These are phyloP conservation scores for Saccharomyces pastorianus DNA, from an alignment of 1,139 yeast genomes.

Conservation along the genomic window DNA sequence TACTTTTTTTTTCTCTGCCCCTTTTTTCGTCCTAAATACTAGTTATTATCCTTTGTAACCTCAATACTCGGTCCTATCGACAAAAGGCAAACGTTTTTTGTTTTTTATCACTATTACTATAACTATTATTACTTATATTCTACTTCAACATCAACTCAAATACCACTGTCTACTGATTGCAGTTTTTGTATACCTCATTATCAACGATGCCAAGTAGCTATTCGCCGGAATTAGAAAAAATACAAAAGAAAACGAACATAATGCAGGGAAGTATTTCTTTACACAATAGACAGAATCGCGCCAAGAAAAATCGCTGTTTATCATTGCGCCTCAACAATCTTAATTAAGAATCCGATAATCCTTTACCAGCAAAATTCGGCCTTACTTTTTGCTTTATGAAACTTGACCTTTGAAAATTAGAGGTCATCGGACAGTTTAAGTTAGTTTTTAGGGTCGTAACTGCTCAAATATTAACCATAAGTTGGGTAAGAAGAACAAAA, in stretches of 20 bases:
- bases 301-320: neutral
- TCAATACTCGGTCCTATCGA: neutral
- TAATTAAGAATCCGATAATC: neutral
- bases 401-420: neutral
- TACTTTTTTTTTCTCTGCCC: neutral
- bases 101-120: neutral
- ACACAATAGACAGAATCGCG: neutral
- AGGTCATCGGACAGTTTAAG: neutral
- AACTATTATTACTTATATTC: neutral
- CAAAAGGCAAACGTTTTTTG: neutral
- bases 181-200: neutral
- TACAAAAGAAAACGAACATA: neutral
- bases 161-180: neutral
- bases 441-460: neutral
- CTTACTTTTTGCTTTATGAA: neutral
- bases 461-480: neutral
- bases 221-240: neutral
- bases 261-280: neutral
- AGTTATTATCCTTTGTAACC: neutral
- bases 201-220: neutral
- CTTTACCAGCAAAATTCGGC: neutral
- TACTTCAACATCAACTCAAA: neutral
- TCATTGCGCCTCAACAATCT: neutral
- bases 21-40: slow-evolving; percentile 19
- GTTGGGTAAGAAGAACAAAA: neutral